Evolutionary conservation across 352 stramenopile genomes (phyloP).

Genomic region (Pythium coloratum): DNA sequence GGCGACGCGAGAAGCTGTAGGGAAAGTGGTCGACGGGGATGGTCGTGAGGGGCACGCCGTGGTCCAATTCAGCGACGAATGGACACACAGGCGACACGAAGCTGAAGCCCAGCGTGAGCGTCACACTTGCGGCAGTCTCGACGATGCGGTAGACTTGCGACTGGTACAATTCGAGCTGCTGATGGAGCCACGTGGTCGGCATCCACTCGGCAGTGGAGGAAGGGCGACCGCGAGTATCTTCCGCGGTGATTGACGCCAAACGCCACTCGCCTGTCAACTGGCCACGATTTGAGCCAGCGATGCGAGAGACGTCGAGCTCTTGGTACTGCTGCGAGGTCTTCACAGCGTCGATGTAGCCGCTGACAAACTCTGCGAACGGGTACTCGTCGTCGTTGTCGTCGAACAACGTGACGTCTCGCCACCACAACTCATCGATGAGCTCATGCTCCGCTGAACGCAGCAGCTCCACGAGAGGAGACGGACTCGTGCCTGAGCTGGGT

Average conservation of each 20-base stretch:
- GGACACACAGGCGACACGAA: constrained; percentile 53
- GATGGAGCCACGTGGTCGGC: constrained; percentile 42
- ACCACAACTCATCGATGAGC: constrained; percentile 14
- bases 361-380: constrained; percentile 23
- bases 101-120: constrained; percentile 55
- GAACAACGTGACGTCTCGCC: constrained; percentile 14
- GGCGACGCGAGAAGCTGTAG: constrained; percentile 48
- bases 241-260: neutral
- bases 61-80: constrained; percentile 51
- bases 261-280: constrained; percentile 19
- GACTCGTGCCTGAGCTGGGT: neutral
- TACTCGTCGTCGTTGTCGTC: constrained; percentile 27
- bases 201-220: neutral
- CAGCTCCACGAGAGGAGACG: constrained; percentile 16
- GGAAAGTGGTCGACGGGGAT: constrained; percentile 62
- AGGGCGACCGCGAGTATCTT: neutral
- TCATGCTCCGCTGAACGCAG: constrained; percentile 19
- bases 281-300: neutral
- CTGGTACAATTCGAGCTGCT: constrained; percentile 55
- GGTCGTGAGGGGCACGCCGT: constrained; percentile 41
- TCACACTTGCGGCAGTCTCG: constrained; percentile 61
- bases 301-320: neutral
- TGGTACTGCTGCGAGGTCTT: neutral
- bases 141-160: constrained; percentile 55
- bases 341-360: constrained; percentile 22